Evolutionary conservation across 176 grass and related monocot genomes (phyloP).

Genomic region (Eragrostis curvula): DNA sequence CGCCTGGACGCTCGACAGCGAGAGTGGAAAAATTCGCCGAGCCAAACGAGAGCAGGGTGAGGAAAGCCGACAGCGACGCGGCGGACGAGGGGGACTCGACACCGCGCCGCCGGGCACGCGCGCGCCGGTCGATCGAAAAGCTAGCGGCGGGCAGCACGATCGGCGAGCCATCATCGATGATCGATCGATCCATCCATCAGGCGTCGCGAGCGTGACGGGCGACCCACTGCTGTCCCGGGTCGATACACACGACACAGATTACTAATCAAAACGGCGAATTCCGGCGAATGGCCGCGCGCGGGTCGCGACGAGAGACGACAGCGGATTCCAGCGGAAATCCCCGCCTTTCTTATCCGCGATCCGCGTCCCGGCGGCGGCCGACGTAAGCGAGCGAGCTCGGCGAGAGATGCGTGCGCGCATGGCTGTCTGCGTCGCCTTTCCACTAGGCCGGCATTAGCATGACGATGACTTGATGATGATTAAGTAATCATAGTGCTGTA

Average conservation of each 20-base stretch:
- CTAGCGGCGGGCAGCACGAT: conserved; percentile 10
- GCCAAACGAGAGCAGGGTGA: not conserved
- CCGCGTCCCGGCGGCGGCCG: not conserved
- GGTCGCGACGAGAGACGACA: not conserved
- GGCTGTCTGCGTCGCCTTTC: conserved; percentile 54
- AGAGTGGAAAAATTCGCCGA: not conserved
- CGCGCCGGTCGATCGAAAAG: conserved; percentile 17
- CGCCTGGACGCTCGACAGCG: not conserved
- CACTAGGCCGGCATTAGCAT: conserved; percentile 44
- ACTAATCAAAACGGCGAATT: too few relatives aligned
- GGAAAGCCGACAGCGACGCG: conserved; percentile 23
- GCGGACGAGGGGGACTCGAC: not conserved
- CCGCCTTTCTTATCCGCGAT: conserved; percentile 8
- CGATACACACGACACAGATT: too few relatives aligned
- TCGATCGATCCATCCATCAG: not conserved
- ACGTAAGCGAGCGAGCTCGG: not conserved
- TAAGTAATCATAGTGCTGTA: conserved; percentile 33
- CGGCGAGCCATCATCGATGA: not conserved
- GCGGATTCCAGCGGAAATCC: not conserved
- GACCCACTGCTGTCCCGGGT: not conserved
- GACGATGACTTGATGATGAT: conserved; percentile 23
- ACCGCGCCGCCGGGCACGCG: conserved; percentile 30
- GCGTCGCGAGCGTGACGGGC: not conserved
- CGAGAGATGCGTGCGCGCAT: conserved; percentile 13
- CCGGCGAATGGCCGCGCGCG: too few relatives aligned